Evolutionary conservation across 2,329 filamentous ascomycete genomes (phyloP).

Genomic region (Gliomastix tumulicola): DNA sequence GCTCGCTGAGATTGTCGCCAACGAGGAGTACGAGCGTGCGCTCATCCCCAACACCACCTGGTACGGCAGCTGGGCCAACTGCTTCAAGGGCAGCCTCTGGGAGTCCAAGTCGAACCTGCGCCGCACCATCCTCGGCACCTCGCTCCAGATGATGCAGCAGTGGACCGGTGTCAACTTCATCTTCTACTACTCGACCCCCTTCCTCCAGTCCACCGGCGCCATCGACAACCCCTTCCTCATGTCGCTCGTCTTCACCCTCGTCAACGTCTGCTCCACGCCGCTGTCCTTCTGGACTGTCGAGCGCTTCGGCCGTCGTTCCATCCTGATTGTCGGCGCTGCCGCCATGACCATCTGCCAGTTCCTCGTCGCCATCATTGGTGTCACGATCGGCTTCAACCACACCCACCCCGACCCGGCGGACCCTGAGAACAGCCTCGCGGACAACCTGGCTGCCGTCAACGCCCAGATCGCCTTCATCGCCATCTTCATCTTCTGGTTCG

Average conservation of each 20-base stretch:
- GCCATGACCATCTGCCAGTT: conserved; percentile 87
- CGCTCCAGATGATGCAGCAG: conserved; percentile 76
- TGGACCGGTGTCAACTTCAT: conserved; percentile 88
- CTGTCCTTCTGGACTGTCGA: conserved; percentile 85
- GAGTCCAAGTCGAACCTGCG: conserved; percentile 61
- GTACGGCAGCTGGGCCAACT: conserved; percentile 61
- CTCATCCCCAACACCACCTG: conserved; percentile 60
- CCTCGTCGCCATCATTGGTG: conserved; percentile 72
- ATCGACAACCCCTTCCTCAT: conserved; percentile 77
- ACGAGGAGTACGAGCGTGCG: conserved; percentile 76
- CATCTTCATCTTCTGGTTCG: conserved; percentile 92
- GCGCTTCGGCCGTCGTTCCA: conserved; percentile 69
- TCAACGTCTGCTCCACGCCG: conserved; percentile 82
- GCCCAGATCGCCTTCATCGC: conserved; percentile 83
- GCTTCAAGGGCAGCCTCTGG: conserved; percentile 58
- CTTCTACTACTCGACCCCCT: conserved; percentile 80
- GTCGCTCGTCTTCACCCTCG: conserved; percentile 76
- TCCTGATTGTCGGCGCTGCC: conserved; percentile 71
- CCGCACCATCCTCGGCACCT: conserved; percentile 64
- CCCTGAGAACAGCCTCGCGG: conserved; percentile 26
- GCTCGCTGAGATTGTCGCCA: conserved; percentile 80
- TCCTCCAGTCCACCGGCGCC: conserved; percentile 72
- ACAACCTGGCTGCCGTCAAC: conserved; percentile 51
- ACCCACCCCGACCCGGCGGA: conserved; percentile 37
- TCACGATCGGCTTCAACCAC: conserved; percentile 49